A percentile compares a stretch with the other conserved stretches of the same genome.
phyloP scores from a whole-genome alignment of 371 early-diverging fungal genomes.

The Sporodiniella umbellata region DNA sequence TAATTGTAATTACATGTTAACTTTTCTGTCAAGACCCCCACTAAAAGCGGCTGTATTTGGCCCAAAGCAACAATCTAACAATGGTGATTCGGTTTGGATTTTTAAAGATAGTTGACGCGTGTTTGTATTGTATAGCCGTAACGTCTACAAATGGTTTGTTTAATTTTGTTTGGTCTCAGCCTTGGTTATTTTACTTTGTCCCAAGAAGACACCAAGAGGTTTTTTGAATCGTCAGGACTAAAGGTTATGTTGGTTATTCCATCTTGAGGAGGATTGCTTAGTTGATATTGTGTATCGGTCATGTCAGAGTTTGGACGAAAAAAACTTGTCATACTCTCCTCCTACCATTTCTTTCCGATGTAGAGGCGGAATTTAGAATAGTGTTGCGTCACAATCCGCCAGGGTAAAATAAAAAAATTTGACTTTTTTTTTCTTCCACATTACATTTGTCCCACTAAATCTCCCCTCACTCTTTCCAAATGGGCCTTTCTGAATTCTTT shows the following conservation, averaged over 20 bases:
- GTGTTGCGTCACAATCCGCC: no score
- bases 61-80: slow-evolving; percentile 75
- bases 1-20: slow-evolving; percentile 69
- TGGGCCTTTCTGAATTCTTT: slow-evolving; percentile 52
- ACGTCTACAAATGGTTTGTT: slow-evolving; percentile 40
- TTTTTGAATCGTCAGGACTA: slow-evolving; percentile 54
- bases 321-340: no score
- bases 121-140: slow-evolving; percentile 78
- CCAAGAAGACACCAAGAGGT: slow-evolving; percentile 85
- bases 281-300: slow-evolving; percentile 56
- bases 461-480: slow-evolving; percentile 15
- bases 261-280: slow-evolving; percentile 83
- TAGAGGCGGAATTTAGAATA: no score
- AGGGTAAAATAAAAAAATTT: no score
- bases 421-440: no score
- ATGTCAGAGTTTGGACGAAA: no score
- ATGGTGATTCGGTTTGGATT: slow-evolving; percentile 64
- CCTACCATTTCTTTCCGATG: no score
- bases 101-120: slow-evolving; percentile 50
- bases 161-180: no score
- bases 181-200: slow-evolving; percentile 61
- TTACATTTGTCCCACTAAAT: slow-evolving; percentile 5
- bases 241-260: slow-evolving; percentile 80
- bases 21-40: slow-evolving; percentile 66
- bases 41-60: slow-evolving; percentile 49